These are phyloP conservation scores for Nidularia sp. DNA, from an alignment of 768 basidiomycete genomes.

Conservation along the genomic window DNA sequence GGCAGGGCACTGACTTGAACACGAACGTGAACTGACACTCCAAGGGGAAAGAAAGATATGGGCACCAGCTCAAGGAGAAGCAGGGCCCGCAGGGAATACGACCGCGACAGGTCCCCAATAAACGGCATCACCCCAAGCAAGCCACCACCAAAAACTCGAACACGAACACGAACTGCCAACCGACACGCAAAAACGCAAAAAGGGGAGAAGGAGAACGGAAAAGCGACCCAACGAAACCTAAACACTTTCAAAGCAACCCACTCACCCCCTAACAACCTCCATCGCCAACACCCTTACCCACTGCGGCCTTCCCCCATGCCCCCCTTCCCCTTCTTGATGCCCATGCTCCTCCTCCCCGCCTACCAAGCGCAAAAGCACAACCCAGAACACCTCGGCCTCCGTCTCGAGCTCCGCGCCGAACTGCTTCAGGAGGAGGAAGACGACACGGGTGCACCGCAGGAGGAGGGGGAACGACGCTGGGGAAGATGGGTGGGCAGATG, in stretches of 20 bases:
- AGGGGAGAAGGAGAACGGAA: too few relatives aligned
- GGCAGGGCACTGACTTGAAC: too few relatives aligned
- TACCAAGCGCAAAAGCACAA: slow-evolving; percentile 62
- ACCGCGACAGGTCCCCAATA: too few relatives aligned
- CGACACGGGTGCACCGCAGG: slow-evolving; percentile 87
- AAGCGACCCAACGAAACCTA: too few relatives aligned
- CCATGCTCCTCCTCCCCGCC: slow-evolving; percentile 40
- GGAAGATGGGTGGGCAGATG: too few relatives aligned
- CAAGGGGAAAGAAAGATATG: neutral
- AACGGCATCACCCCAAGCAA: too few relatives aligned
- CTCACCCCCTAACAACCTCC: slow-evolving; percentile 87
- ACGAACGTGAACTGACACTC: too few relatives aligned
- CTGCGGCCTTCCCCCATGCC: slow-evolving; percentile 37
- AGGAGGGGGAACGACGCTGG: slow-evolving; percentile 66
- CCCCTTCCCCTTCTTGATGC: slow-evolving; percentile 3
- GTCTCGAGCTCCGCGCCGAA: slow-evolving; percentile 78
- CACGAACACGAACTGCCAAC: too few relatives aligned
- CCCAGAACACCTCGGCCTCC: slow-evolving; percentile 85
- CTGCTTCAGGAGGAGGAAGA: slow-evolving; percentile 90
- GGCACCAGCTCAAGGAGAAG: neutral
- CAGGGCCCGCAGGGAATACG: neutral
- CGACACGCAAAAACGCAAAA: too few relatives aligned
- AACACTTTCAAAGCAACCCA: neutral
- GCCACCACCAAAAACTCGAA: too few relatives aligned
- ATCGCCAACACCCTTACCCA: slow-evolving; percentile 93